Evolutionary conservation across 257 asterid genomes (phyloP).

Genomic region (Lycium barbarum): DNA sequence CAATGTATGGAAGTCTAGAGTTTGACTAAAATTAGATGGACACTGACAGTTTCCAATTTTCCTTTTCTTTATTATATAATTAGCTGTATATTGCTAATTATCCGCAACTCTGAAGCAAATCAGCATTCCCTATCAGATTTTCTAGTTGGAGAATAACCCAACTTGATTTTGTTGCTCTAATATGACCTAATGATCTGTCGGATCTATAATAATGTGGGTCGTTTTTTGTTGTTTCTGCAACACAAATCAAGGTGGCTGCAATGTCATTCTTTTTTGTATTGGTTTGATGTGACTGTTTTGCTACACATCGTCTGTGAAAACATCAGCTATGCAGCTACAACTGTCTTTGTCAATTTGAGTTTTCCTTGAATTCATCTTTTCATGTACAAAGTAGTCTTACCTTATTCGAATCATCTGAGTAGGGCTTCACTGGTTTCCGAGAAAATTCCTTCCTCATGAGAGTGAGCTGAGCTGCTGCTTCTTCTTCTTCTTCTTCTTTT

Average conservation of each 20-base stretch:
- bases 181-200: background rate
- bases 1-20: background rate
- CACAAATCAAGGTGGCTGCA: background rate
- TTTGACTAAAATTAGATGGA: background rate
- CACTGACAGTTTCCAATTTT: slow-evolving; percentile 13
- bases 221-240: background rate
- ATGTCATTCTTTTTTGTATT: background rate
- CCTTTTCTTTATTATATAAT: background rate
- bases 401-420: background rate
- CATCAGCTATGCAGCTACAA: background rate
- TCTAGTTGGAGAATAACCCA: background rate
- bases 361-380: slow-evolving; percentile 10
- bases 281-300: background rate
- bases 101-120: background rate
- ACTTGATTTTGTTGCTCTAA: slow-evolving; percentile 3
- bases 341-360: slow-evolving; percentile 1
- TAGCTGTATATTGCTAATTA: background rate
- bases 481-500: too few species aligned
- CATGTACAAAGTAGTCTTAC: background rate
- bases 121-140: background rate
- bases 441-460: background rate
- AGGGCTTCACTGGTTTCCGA: background rate
- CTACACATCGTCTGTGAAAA: background rate
- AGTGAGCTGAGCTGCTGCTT: background rate
- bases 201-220: slow-evolving; percentile 11